phyloP scores from a whole-genome alignment of 2,329 filamentous ascomycete species.

The Corynespora cassiicola region DNA sequence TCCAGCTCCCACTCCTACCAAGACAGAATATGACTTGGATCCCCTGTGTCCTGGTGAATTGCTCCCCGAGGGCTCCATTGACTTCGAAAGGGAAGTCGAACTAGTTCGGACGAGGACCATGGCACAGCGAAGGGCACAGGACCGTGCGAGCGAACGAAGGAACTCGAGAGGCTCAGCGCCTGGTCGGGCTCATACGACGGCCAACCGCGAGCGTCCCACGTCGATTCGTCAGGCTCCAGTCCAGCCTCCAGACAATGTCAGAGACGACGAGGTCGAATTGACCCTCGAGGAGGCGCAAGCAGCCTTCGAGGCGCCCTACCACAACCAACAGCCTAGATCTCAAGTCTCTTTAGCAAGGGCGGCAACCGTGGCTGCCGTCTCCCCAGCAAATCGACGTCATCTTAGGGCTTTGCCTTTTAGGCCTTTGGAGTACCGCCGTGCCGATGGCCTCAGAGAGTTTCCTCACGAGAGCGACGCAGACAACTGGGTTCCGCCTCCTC shows the following conservation, averaged over 20 bases:
- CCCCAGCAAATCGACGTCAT: slow-evolving; percentile 73
- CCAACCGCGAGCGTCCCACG: slow-evolving; percentile 20
- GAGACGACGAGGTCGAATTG: slow-evolving; percentile 40
- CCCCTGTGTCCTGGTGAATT: slow-evolving; percentile 44
- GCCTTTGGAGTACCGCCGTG: slow-evolving; percentile 69
- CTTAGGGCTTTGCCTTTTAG: slow-evolving; percentile 63
- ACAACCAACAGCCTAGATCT: slow-evolving; percentile 47
- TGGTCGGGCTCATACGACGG: slow-evolving; percentile 38
- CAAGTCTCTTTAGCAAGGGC: slow-evolving; percentile 47
- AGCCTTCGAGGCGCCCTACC: slow-evolving; percentile 48
- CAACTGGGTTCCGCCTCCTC: slow-evolving; percentile 86
- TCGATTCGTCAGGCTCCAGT: slow-evolving; percentile 23
- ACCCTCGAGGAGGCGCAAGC: slow-evolving; percentile 44
- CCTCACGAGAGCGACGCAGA: slow-evolving; percentile 88
- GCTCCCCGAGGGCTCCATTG: slow-evolving; percentile 47
- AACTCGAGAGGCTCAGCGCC: slow-evolving; percentile 35
- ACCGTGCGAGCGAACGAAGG: slow-evolving; percentile 27
- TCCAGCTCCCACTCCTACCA: slow-evolving; percentile 30
- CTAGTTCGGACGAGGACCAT: slow-evolving; percentile 46
- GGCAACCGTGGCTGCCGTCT: slow-evolving; percentile 64
- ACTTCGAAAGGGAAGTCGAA: slow-evolving; percentile 50
- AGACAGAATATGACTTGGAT: slow-evolving; percentile 45
- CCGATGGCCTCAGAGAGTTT: slow-evolving; percentile 73
- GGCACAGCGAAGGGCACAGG: slow-evolving; percentile 43
- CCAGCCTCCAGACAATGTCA: slow-evolving; percentile 18